phyloP scores from a whole-genome alignment of 1,139 yeast species.

The Diutina mesorugosa region DNA sequence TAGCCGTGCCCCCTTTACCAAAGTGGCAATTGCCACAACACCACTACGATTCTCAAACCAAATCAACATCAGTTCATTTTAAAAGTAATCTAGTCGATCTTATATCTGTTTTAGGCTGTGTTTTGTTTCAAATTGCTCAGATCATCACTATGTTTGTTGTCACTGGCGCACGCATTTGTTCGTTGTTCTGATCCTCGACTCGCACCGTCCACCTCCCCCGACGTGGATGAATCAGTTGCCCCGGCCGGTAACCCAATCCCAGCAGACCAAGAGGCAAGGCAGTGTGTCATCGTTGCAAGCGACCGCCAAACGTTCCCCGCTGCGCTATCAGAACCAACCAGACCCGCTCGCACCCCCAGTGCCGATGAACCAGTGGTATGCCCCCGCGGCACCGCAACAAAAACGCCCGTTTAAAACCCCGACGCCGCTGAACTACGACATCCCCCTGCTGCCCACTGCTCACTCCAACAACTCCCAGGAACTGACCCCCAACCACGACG shows the following conservation, averaged over 20 bases:
- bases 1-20: no score
- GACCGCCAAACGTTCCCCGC: background rate
- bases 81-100: background rate
- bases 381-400: background rate
- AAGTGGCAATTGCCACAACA: no score
- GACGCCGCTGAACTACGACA: conserved; percentile 1
- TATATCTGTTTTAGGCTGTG: background rate
- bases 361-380: background rate
- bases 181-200: background rate
- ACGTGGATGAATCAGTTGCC: background rate
- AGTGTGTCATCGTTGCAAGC: background rate
- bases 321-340: background rate
- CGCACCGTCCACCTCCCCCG: background rate
- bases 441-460: conserved; percentile 1
- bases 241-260: background rate
- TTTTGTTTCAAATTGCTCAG: background rate
- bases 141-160: no score
- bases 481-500: background rate
- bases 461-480: background rate
- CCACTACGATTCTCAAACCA: no score
- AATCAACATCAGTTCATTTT: no score
- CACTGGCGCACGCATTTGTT: background rate
- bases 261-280: background rate
- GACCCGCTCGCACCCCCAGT: background rate
- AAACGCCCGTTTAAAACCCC: conserved; percentile 1